phyloP scores from a whole-genome alignment of 148 eudicot genomes.

The Diospyros lotus region DNA sequence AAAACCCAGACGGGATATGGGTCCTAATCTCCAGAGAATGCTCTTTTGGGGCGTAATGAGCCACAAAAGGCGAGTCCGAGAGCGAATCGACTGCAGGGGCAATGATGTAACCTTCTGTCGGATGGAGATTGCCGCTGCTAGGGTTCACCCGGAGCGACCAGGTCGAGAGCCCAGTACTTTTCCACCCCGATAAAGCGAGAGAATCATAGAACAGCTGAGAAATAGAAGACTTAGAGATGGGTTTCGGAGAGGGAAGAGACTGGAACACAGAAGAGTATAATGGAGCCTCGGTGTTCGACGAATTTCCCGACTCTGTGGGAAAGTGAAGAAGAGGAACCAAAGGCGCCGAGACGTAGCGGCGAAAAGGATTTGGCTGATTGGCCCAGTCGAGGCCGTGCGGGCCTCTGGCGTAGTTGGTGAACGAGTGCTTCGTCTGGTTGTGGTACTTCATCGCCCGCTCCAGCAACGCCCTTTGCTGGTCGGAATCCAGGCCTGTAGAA shows the following conservation, averaged over 20 bases:
- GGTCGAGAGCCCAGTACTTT: conserved; percentile 63
- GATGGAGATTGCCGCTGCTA: conserved; percentile 91
- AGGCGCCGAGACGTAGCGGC: conserved; percentile 61
- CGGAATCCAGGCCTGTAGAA: conserved; percentile 9
- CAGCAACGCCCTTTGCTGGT: conserved; percentile 25
- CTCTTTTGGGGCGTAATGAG: conserved; percentile 85
- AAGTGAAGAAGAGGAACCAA: conserved; percentile 57
- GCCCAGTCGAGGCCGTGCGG: conserved; percentile 84
- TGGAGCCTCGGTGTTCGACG: conserved; percentile 25
- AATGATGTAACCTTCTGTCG: conserved; percentile 82
- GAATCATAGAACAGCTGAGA: conserved; percentile 76
- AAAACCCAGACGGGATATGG: conserved; percentile 48
- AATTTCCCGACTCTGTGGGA: conserved; percentile 7
- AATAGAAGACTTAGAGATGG: conserved; percentile 45
- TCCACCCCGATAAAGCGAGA: conserved; percentile 90
- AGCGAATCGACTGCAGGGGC: conserved; percentile 53
- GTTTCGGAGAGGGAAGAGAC: conserved; percentile 52
- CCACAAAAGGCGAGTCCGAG: conserved; percentile 52
- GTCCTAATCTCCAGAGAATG: conserved; percentile 79
- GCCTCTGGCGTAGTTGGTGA: conserved; percentile 57
- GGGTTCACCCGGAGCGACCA: conserved; percentile 94
- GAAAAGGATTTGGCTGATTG: conserved; percentile 89
- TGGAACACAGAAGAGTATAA: conserved; percentile 44
- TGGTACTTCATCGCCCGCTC: conserved; percentile 58
- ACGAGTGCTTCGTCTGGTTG: conserved; percentile 78